phyloP scores from a whole-genome alignment of 805 yeast genomes.

The Cyberlindnera mrakii region DNA sequence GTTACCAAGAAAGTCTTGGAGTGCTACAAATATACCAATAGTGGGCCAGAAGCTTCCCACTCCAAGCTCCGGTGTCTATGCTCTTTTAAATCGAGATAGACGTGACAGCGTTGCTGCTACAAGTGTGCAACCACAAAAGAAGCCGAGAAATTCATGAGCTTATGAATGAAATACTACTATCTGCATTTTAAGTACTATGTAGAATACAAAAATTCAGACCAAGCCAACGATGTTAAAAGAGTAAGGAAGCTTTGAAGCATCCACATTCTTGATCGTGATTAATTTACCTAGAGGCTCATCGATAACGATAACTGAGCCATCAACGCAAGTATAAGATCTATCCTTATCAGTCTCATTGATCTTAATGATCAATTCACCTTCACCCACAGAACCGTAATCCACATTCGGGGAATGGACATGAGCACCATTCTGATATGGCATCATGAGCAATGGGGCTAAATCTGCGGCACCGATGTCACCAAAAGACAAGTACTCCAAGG shows the following conservation, averaged over 20 bases:
- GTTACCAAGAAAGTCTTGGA: slow-evolving; percentile 12
- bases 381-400: slow-evolving; percentile 5
- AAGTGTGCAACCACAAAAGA: slow-evolving; percentile 4
- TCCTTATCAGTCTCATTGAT: slow-evolving; percentile 11
- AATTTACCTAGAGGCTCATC: slow-evolving; percentile 17
- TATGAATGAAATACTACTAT: neutral
- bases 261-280: slow-evolving; percentile 6
- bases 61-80: slow-evolving; percentile 20
- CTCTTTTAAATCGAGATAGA: slow-evolving; percentile 22
- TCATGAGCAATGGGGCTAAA: slow-evolving; percentile 6
- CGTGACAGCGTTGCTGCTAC: slow-evolving; percentile 8
- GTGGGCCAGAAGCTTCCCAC: neutral
- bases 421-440: slow-evolving; percentile 17
- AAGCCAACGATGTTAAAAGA: slow-evolving; percentile 8
- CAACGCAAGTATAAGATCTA: slow-evolving; percentile 16
- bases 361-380: slow-evolving; percentile 3
- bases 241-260: slow-evolving; percentile 5
- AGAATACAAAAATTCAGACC: neutral
- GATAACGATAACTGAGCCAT: slow-evolving; percentile 16
- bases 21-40: slow-evolving; percentile 11
- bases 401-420: slow-evolving; percentile 10
- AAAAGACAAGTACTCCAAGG: slow-evolving; percentile 15
- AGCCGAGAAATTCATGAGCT: slow-evolving; percentile 6
- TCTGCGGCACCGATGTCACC: slow-evolving; percentile 10
- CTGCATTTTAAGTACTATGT: neutral